Percentiles rank a stretch among this genome's conserved stretches.
phyloP scores from a whole-genome alignment of 768 basidiomycete genomes.

The Tricholomella constricta region DNA sequence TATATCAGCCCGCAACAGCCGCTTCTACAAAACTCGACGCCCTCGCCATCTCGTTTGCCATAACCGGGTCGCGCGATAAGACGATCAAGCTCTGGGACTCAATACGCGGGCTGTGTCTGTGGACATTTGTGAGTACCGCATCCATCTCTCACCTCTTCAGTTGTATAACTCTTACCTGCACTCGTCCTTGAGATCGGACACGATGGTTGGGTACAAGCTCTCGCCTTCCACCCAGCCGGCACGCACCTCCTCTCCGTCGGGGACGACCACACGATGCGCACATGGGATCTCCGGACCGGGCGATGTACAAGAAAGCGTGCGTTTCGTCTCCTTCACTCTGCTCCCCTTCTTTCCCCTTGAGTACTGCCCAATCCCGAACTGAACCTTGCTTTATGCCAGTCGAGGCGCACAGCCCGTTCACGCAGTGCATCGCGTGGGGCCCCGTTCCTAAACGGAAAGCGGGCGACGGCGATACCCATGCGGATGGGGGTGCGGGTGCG shows the following conservation, averaged over 20 bases:
- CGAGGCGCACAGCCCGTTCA: constrained; percentile 15
- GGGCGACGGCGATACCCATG: constrained; percentile 3
- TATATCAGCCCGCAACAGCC: constrained; percentile 8
- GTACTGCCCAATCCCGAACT: constrained; percentile 29
- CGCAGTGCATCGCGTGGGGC: constrained; percentile 16
- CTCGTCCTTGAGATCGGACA: constrained; percentile 50
- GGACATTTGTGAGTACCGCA: constrained; percentile 48
- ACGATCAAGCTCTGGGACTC: constrained; percentile 76
- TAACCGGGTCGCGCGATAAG: constrained; percentile 76
- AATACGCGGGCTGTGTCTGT: constrained; percentile 61
- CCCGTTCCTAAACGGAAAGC: constrained; percentile 10
- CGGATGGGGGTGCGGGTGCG: too few species aligned
- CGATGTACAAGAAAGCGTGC: constrained; percentile 68
- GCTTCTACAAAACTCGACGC: constrained; percentile 6
- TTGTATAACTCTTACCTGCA: not conserved
- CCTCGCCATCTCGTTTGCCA: constrained; percentile 44
- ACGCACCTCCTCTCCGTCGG: constrained; percentile 64
- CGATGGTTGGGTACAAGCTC: constrained; percentile 72
- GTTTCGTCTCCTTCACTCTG: constrained; percentile 61
- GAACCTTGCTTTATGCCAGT: not conserved
- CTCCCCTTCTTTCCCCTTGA: too few species aligned
- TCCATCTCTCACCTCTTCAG: not conserved
- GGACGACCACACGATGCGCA: constrained; percentile 48
- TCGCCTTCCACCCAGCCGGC: constrained; percentile 75
- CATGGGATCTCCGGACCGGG: constrained; percentile 72